Evolutionary conservation across 164 flowering plant species (phyloP).

Genomic region (Litsea cubeba): DNA sequence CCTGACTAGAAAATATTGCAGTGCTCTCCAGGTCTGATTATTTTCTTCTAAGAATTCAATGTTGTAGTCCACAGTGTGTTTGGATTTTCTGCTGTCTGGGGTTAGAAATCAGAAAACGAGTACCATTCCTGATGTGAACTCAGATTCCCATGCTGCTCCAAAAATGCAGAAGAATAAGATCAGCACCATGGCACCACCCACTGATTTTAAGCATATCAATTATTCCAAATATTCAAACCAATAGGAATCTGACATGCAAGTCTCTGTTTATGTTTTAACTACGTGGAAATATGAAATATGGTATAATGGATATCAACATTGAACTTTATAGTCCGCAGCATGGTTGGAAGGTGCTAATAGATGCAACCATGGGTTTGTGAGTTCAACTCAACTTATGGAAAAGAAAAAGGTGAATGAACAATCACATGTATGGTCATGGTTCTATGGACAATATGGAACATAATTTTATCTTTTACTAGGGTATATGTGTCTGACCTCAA

Average conservation of each 20-base stretch:
- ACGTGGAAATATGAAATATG: too few species aligned
- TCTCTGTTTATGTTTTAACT: not conserved
- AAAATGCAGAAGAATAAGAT: not conserved
- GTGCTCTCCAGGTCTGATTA: conserved; percentile 71
- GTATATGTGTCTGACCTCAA: too few species aligned
- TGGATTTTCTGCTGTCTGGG: not conserved
- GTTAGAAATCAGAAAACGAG: not conserved
- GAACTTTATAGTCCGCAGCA: too few species aligned
- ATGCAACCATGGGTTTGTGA: too few species aligned
- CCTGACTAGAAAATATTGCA: conserved; percentile 83
- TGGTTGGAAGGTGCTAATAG: too few species aligned
- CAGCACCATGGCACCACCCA: too few species aligned
- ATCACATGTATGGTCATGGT: not conserved
- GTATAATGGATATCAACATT: too few species aligned
- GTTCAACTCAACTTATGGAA: not conserved
- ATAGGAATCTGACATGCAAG: not conserved
- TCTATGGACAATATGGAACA: not conserved
- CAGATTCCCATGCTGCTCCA: not conserved
- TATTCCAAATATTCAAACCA: not conserved
- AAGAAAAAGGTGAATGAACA: not conserved
- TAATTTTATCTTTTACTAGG: too few species aligned
- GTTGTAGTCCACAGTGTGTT: not conserved
- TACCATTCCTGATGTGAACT: not conserved
- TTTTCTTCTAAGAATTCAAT: not conserved
- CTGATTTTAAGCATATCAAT: not conserved